A percentile compares a stretch with the other conserved stretches of the same genome.
These are phyloP conservation scores for Nakaseomyces sp. DNA, from an alignment of 1,139 yeast species.

Conservation along the genomic window DNA sequence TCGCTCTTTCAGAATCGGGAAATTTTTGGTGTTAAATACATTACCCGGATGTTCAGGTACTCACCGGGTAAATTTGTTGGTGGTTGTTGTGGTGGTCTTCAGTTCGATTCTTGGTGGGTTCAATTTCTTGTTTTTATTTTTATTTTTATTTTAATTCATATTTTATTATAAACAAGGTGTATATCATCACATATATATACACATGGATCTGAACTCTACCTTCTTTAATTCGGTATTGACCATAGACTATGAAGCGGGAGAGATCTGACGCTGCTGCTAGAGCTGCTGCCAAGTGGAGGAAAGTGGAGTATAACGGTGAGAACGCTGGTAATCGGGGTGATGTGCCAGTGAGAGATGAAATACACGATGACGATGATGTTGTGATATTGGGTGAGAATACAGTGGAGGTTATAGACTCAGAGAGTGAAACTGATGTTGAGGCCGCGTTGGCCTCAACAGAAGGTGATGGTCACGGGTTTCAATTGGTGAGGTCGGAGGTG, in stretches of 20 bases:
- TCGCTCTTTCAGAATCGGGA: not conserved
- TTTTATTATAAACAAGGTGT: not conserved
- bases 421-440: not conserved
- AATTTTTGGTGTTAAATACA: not conserved
- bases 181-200: too few relatives aligned
- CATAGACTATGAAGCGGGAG: not conserved
- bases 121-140: not conserved
- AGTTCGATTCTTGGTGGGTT: not conserved
- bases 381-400: slow-evolving; percentile 3
- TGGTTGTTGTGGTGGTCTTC: not conserved
- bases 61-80: too few relatives aligned
- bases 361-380: not conserved
- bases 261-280: slow-evolving; percentile 3
- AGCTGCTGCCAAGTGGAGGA: slow-evolving; percentile 7
- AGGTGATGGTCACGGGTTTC: slow-evolving; percentile 17
- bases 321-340: too few relatives aligned
- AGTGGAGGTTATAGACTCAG: not conserved
- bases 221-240: too few relatives aligned
- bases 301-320: not conserved
- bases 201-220: too few relatives aligned
- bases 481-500: slow-evolving; percentile 26
- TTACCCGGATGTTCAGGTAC: too few relatives aligned
- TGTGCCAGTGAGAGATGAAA: not conserved
- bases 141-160: not conserved
- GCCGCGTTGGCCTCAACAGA: not conserved